Conservation (phyloP, 2,329 filamentous ascomycete species). For the Alternaria novae-zelandiae region DNA sequence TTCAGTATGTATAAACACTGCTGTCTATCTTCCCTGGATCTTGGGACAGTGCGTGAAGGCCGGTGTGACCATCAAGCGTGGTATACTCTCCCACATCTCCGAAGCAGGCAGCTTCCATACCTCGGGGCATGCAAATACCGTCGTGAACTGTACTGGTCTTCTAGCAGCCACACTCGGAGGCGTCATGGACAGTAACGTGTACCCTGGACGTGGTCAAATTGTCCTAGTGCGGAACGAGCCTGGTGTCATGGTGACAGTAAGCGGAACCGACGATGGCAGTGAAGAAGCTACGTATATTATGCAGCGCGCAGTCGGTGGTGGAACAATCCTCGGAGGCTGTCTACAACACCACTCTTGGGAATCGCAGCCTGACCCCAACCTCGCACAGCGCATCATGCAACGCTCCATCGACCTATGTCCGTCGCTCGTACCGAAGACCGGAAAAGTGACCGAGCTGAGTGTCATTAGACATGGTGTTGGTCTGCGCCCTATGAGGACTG, state of each 20-base stretch:
- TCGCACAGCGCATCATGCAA: slow-evolving; percentile 85
- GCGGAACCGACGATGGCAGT: slow-evolving; percentile 74
- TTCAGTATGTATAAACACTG: slow-evolving; percentile 89
- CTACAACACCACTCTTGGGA: slow-evolving; percentile 84
- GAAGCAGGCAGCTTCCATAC: slow-evolving; percentile 70
- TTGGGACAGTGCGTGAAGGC: slow-evolving; percentile 77
- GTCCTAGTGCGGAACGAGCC: slow-evolving; percentile 83
- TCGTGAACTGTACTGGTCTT: slow-evolving; percentile 87
- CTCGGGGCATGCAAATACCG: slow-evolving; percentile 66
- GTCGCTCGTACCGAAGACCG: slow-evolving; percentile 63
- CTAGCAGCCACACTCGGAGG: slow-evolving; percentile 78
- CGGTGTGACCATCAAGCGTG: slow-evolving; percentile 65
- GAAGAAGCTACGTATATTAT: slow-evolving; percentile 82
- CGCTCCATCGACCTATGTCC: slow-evolving; percentile 72
- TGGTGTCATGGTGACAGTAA: slow-evolving; percentile 71
- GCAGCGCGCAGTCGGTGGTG: slow-evolving; percentile 76
- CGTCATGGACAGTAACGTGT: slow-evolving; percentile 75
- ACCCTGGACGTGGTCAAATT: slow-evolving; percentile 81
- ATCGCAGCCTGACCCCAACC: slow-evolving; percentile 75
- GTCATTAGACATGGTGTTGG: slow-evolving; percentile 84
- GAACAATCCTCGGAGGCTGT: slow-evolving; percentile 85
- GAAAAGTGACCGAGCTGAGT: slow-evolving; percentile 72
- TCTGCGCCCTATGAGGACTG: slow-evolving; percentile 74
- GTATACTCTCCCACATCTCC: slow-evolving; percentile 66
- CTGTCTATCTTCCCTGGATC: slow-evolving; percentile 86